Evolutionary conservation across 768 basidiomycete genomes (phyloP).

Genomic region (Suillus spraguei): DNA sequence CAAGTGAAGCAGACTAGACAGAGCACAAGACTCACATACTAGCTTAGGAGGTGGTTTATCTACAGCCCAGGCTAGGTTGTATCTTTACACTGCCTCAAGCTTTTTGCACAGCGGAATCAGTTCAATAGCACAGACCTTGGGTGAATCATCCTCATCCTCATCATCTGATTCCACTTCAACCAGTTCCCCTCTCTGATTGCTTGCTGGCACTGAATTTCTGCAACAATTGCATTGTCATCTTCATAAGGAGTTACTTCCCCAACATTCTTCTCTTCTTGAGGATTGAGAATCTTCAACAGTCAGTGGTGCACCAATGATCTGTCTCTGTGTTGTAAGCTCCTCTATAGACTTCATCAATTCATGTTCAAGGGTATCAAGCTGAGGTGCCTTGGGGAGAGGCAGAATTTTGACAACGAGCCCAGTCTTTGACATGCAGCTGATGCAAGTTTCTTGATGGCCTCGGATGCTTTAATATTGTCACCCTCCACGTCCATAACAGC

Average conservation of each 20-base stretch:
- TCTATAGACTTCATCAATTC: too few species aligned
- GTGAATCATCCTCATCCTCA: not conserved
- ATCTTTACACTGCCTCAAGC: too few species aligned
- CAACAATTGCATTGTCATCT: not conserved
- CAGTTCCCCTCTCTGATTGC: not conserved
- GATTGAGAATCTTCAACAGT: conserved; percentile 3
- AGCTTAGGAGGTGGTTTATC: too few species aligned
- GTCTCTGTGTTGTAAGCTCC: too few species aligned
- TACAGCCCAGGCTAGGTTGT: too few species aligned
- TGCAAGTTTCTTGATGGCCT: not conserved
- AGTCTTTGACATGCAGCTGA: not conserved
- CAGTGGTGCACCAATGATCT: too few species aligned
- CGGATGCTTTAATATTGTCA: not conserved
- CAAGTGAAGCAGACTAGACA: too few species aligned
- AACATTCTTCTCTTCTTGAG: conserved; percentile 17
- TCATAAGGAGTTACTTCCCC: conserved; percentile 1
- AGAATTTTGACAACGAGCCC: not conserved
- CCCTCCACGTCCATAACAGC: conserved; percentile 8
- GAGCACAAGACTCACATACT: too few species aligned
- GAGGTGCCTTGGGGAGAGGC: not conserved
- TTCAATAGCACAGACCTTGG: too few species aligned
- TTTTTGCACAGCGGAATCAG: too few species aligned
- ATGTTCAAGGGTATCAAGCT: not conserved
- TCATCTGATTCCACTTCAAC: not conserved
- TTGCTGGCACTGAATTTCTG: not conserved